These are phyloP conservation scores for Phytophthora pluvialis DNA, from an alignment of 352 stramenopile species.

Conservation along the genomic window DNA sequence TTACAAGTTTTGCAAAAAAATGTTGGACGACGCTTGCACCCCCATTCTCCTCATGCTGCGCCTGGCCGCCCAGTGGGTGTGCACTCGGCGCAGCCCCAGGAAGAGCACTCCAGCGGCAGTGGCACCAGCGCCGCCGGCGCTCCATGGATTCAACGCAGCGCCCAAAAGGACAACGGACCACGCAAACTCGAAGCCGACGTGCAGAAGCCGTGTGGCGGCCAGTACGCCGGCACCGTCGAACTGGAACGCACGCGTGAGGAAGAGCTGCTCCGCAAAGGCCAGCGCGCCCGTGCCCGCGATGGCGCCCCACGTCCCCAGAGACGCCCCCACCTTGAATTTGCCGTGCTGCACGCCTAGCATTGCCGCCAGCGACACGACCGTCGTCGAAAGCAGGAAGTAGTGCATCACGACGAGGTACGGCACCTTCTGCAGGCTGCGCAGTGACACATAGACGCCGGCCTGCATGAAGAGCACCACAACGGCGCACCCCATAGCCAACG, in stretches of 20 bases:
- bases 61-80: slow-evolving; percentile 38
- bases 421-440: slow-evolving; percentile 53
- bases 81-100: slow-evolving; percentile 30
- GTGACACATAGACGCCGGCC: slow-evolving; percentile 47
- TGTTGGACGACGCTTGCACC: slow-evolving; percentile 10
- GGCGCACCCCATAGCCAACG: slow-evolving; percentile 37
- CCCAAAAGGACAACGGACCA: slow-evolving; percentile 54
- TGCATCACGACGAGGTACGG: slow-evolving; percentile 67
- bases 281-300: slow-evolving; percentile 49
- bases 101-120: slow-evolving; percentile 44
- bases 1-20: slow-evolving; percentile 6
- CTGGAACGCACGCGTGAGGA: slow-evolving; percentile 69
- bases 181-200: slow-evolving; percentile 62
- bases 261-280: slow-evolving; percentile 58
- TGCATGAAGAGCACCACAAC: slow-evolving; percentile 41
- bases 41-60: slow-evolving; percentile 30
- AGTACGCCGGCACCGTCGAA: slow-evolving; percentile 60
- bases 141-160: slow-evolving; percentile 50
- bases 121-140: slow-evolving; percentile 42
- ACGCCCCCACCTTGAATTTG: slow-evolving; percentile 32
- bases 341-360: slow-evolving; percentile 40
- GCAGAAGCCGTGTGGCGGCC: slow-evolving; percentile 54
- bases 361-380: slow-evolving; percentile 43
- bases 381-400: slow-evolving; percentile 57
- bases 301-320: slow-evolving; percentile 30